These are phyloP conservation scores for Hygrocybe punicea DNA, from an alignment of 768 basidiomycete species.

Conservation along the genomic window DNA sequence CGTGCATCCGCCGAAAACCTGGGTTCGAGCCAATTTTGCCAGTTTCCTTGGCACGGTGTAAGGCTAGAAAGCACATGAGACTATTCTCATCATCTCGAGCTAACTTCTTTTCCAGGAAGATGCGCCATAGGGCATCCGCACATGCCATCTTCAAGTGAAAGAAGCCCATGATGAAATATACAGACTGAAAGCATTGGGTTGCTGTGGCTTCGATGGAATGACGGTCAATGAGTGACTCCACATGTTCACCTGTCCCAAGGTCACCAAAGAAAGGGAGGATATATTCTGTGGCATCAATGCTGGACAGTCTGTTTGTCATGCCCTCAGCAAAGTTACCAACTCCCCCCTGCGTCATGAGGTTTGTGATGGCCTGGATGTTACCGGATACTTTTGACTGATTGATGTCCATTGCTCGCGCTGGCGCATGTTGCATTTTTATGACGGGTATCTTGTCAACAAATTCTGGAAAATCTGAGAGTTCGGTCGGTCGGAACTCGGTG, in stretches of 20 bases:
- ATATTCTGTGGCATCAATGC: background rate
- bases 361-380: too few relatives aligned
- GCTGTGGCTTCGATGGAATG: background rate
- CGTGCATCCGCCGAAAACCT: constrained; percentile 33
- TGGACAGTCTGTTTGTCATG: too few relatives aligned
- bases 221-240: background rate
- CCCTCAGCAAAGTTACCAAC: background rate
- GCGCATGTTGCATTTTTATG: constrained; percentile 5
- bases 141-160: constrained; percentile 21
- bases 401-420: constrained; percentile 6
- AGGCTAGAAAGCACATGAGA: constrained; percentile 19
- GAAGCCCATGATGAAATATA: constrained; percentile 20
- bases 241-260: background rate
- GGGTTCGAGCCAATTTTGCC: constrained; percentile 31
- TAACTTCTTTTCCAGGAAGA: constrained; percentile 17
- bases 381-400: constrained; percentile 9
- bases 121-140: constrained; percentile 24
- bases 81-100: constrained; percentile 16
- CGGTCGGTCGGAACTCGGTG: constrained; percentile 8
- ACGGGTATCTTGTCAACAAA: constrained; percentile 14
- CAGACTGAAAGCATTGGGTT: constrained; percentile 16
- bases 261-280: background rate
- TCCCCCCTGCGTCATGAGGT: background rate
- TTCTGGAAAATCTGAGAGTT: constrained; percentile 7
- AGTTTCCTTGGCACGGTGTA: constrained; percentile 30